These are phyloP conservation scores for Candida boleticola DNA, from an alignment of 805 yeast genomes.

Conservation along the genomic window DNA sequence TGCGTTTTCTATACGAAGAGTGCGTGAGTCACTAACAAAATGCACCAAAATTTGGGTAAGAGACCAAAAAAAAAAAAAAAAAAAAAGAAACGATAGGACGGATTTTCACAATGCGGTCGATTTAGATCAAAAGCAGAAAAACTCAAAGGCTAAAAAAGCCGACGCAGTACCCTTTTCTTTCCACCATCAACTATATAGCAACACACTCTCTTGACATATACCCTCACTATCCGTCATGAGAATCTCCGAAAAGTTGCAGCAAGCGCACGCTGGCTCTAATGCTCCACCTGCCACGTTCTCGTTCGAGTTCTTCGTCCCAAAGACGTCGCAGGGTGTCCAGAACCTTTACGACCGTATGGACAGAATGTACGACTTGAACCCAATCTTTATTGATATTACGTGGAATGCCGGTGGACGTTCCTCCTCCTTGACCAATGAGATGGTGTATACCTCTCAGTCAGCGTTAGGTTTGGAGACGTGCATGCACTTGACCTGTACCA, in stretches of 20 bases:
- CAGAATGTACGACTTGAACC: constrained; percentile 89
- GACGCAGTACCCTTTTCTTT: no score
- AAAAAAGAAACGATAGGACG: no score
- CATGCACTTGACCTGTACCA: constrained; percentile 97
- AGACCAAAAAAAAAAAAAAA: no score
- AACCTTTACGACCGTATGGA: constrained; percentile 96
- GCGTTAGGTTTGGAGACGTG: constrained; percentile 93
- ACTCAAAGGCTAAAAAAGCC: no score
- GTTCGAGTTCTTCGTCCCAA: constrained; percentile 96
- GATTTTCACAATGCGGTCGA: no score
- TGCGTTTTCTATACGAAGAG: neutral
- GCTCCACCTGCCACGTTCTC: constrained; percentile 74
- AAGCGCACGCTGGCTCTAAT: constrained; percentile 37
- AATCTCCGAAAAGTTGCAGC: constrained; percentile 40
- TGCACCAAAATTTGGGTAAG: neutral
- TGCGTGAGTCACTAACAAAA: neutral
- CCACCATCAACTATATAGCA: no score
- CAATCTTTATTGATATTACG: constrained; percentile 91
- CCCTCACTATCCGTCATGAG: no score
- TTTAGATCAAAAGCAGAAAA: no score
- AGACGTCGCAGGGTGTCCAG: constrained; percentile 95
- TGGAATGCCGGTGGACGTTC: constrained; percentile 98
- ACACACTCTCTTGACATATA: no score
- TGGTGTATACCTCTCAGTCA: constrained; percentile 87
- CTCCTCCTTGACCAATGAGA: constrained; percentile 81